Percentiles rank a stretch among this genome's conserved stretches.
phyloP scores from a whole-genome alignment of 2,329 filamentous ascomycete genomes.

The Pseudocercospora musae region DNA sequence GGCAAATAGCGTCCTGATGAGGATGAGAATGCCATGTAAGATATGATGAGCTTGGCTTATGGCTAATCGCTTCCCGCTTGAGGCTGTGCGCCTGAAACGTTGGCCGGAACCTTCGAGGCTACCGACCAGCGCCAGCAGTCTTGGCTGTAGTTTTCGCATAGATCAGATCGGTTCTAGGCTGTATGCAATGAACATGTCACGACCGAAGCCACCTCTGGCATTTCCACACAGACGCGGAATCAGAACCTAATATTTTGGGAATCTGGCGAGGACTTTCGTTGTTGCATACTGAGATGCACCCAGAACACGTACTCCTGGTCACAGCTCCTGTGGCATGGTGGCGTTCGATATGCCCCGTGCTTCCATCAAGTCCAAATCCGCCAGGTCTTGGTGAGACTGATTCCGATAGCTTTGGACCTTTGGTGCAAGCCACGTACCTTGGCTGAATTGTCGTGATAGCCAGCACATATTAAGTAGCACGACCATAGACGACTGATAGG shows the following conservation, averaged over 20 bases:
- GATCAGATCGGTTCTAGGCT: not conserved
- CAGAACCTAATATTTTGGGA: too few relatives aligned
- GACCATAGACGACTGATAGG: not conserved
- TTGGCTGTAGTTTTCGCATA: not conserved
- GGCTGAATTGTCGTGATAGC: not conserved
- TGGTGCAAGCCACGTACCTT: not conserved
- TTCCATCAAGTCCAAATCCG: too few relatives aligned
- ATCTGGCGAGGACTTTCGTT: too few relatives aligned
- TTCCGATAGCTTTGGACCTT: too few relatives aligned
- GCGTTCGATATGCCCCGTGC: too few relatives aligned
- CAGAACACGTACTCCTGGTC: too few relatives aligned
- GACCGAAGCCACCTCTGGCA: not conserved
- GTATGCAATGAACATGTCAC: constrained; percentile 13
- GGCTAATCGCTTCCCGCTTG: not conserved
- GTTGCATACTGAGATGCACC: too few relatives aligned
- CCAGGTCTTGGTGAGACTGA: too few relatives aligned
- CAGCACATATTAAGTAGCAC: not conserved
- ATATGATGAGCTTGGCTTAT: not conserved
- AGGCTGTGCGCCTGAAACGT: not conserved
- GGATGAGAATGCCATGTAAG: not conserved
- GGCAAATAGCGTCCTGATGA: not conserved
- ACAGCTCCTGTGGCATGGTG: too few relatives aligned
- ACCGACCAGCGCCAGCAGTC: too few relatives aligned
- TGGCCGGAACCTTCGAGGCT: too few relatives aligned
- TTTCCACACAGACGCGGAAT: not conserved